phyloP scores from a whole-genome alignment of 495 filamentous ascomycete species.

The Copromyces sp. region DNA sequence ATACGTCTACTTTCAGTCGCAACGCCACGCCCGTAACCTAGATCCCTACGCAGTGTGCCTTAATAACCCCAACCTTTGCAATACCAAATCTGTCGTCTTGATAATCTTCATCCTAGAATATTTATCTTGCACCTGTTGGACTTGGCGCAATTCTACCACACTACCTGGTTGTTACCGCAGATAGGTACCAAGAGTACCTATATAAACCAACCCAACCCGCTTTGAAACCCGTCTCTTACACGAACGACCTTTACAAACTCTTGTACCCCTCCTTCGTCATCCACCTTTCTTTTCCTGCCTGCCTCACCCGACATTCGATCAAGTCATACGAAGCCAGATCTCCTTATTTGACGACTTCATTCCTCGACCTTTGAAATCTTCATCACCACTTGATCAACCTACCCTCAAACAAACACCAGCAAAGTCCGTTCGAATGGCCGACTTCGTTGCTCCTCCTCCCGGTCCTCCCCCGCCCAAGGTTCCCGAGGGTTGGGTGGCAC shows the following conservation, averaged over 20 bases:
- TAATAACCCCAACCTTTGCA: background rate
- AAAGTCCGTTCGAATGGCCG: slow-evolving; percentile 37
- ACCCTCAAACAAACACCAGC: background rate
- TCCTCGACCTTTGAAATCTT: background rate
- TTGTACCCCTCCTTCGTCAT: background rate
- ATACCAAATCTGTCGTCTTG: background rate
- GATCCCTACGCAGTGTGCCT: background rate
- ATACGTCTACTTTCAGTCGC: background rate
- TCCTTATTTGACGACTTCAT: background rate
- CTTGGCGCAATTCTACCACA: background rate
- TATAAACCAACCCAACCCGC: background rate
- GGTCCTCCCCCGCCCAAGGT: slow-evolving; percentile 82
- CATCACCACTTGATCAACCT: background rate
- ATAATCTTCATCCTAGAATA: background rate
- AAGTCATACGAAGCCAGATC: background rate
- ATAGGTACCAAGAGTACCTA: background rate
- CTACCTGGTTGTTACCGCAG: background rate
- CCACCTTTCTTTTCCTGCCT: background rate
- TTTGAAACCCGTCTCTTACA: slow-evolving; percentile 14
- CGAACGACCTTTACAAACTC: background rate
- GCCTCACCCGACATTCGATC: background rate
- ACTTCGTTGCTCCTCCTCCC: slow-evolving; percentile 52
- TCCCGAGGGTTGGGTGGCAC: slow-evolving; percentile 79
- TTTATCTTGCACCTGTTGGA: background rate
- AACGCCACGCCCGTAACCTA: background rate